These are phyloP conservation scores for Trichoderma sp. DNA, from an alignment of 2,329 filamentous ascomycete species.

Conservation along the genomic window DNA sequence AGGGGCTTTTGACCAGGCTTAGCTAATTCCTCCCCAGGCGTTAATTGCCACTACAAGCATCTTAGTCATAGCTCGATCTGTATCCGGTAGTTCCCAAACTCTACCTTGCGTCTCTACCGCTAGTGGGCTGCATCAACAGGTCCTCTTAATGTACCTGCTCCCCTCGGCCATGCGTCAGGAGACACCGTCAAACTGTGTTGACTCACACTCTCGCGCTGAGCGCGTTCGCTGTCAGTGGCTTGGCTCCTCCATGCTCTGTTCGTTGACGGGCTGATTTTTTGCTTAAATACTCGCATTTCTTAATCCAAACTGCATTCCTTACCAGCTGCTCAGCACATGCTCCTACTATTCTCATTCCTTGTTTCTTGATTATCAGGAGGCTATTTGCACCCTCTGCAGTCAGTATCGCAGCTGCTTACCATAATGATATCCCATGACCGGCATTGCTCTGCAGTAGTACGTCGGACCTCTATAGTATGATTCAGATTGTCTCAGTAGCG, in stretches of 20 bases:
- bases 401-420: constrained; percentile 11
- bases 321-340: neutral
- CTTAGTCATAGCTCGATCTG: neutral
- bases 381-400: constrained; percentile 1
- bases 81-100: neutral
- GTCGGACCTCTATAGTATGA: constrained; percentile 14
- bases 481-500: neutral
- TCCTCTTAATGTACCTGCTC: neutral
- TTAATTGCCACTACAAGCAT: neutral
- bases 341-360: neutral
- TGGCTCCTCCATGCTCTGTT: neutral
- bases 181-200: neutral
- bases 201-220: constrained; percentile 13
- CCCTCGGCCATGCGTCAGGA: constrained; percentile 7
- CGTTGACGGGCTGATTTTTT: constrained; percentile 10
- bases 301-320: neutral
- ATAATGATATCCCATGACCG: constrained; percentile 24
- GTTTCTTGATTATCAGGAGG: constrained; percentile 2
- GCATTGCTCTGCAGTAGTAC: neutral
- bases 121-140: neutral
- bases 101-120: neutral
- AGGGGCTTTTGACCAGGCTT: neutral
- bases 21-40: neutral
- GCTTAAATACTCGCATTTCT: neutral
- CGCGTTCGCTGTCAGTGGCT: constrained; percentile 17